These are phyloP conservation scores for Piper betle DNA, from an alignment of 164 flowering plant genomes.

Conservation along the genomic window DNA sequence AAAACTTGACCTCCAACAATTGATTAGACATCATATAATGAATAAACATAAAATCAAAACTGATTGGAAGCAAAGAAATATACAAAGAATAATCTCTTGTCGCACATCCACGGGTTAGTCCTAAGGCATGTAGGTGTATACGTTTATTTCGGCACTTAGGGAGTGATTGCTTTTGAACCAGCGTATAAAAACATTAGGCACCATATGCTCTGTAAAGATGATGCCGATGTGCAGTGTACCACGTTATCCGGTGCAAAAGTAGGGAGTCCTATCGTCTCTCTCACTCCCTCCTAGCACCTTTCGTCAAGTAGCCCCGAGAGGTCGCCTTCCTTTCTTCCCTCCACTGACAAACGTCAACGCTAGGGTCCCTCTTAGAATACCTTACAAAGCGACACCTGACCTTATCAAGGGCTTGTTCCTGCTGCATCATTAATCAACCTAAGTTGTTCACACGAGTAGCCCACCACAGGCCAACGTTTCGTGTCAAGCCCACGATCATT, in stretches of 20 bases:
- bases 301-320: neutral
- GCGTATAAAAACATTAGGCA: neutral
- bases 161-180: neutral
- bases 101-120: too few relatives aligned
- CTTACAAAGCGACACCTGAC: neutral
- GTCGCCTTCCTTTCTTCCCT: neutral
- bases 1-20: too few relatives aligned
- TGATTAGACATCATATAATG: too few relatives aligned
- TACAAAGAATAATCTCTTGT: too few relatives aligned
- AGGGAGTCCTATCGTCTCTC: neutral
- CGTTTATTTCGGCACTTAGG: neutral
- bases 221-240: neutral
- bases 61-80: too few relatives aligned
- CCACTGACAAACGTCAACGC: neutral
- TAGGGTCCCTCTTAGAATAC: neutral
- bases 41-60: too few relatives aligned
- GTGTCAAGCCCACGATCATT: neutral
- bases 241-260: neutral
- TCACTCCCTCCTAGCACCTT: neutral
- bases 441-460: neutral
- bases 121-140: too few relatives aligned
- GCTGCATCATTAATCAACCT: neutral
- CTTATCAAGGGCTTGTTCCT: neutral
- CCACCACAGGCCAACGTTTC: neutral
- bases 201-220: neutral